Evolutionary conservation across 192 early-diverging fungal species (phyloP), one percentile per base, ranked within the genome.

Genomic region (Spizellomyces sp.): DNA sequence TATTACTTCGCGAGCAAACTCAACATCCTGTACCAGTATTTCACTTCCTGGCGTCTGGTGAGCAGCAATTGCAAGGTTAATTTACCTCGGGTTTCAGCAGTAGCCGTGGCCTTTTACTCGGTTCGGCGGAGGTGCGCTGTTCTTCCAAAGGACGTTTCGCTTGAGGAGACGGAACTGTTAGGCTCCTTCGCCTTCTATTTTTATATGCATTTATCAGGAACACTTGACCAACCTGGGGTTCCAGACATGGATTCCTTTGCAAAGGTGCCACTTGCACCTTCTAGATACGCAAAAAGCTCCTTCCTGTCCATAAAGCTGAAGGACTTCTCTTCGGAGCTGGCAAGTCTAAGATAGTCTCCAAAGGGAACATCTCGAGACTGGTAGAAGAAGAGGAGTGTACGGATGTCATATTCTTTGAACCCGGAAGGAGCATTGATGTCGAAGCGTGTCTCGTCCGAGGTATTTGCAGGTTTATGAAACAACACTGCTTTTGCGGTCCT

Each of bases 241-340:
- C 50, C 50, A 12, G 50, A 12, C 17, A 4, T 19, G 14, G 12
- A 19, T 54, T 54, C 50, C 17, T 54, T 54, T 54, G 14, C 50
- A 43, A 68, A 76, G 5, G 83, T 73, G 4, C 82, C 73, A 45
- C 84, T 83, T 17, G 84, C 71, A 17, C 75, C 90, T 0, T 88
- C 92, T 54, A 96, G 72, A 61, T 92, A 92, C 59, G 90, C 90
- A 14, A 92, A 71, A 22, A 94, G 80, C 14, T 86, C 78, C 58
- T 77, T 79, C 57, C 91, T 82, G 75, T 96, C 93, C 50, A 91
- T 79, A 70, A 93, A 90, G 0, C 88, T 89, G 42, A 96, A 86
- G 17, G 86, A 84, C 27, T 89, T 80, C 5, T 83, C 85, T 62
- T 85, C 79, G 7, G 79, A 76, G 52, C 82, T 83, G 58, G 85